Conservation (phyloP, 306 rosid genomes). For the Casuarina equisetifolia region DNA sequence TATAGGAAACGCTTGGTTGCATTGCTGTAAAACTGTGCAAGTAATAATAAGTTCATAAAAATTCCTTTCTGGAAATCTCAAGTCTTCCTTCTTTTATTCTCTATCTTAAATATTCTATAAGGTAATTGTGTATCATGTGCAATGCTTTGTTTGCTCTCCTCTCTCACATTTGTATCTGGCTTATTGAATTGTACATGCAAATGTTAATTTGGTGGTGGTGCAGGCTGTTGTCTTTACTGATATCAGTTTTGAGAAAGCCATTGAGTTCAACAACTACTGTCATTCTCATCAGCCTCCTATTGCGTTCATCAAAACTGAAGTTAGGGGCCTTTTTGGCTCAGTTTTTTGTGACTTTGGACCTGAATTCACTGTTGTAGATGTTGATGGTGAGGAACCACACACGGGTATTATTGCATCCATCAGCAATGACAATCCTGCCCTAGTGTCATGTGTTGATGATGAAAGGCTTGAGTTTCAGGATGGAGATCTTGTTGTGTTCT, state of each 20-base stretch:
- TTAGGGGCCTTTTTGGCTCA: slow-evolving; percentile 94
- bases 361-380: slow-evolving; percentile 82
- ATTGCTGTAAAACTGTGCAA: not conserved
- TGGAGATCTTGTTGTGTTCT: slow-evolving; percentile 88
- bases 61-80: not conserved
- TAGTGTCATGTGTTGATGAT: slow-evolving; percentile 81
- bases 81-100: not conserved
- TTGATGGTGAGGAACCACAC: slow-evolving; percentile 90
- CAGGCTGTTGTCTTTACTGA: slow-evolving; percentile 89
- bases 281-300: slow-evolving; percentile 88
- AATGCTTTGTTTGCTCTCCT: not conserved
- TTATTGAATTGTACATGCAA: slow-evolving; percentile 7
- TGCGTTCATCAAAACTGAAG: slow-evolving; percentile 85
- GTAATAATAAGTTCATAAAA: not conserved
- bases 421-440: slow-evolving; percentile 75
- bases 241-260: slow-evolving; percentile 61
- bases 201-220: slow-evolving; percentile 27
- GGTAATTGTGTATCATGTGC: not conserved
- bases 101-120: not conserved
- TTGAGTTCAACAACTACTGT: slow-evolving; percentile 74
- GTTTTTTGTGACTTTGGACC: slow-evolving; percentile 96
- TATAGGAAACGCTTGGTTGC: not conserved
- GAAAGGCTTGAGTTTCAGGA: slow-evolving; percentile 94
- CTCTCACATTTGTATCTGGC: not conserved
- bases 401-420: slow-evolving; percentile 83